These are phyloP conservation scores for Penicillium antarcticum DNA, from an alignment of 495 filamentous ascomycete species.

Conservation along the genomic window DNA sequence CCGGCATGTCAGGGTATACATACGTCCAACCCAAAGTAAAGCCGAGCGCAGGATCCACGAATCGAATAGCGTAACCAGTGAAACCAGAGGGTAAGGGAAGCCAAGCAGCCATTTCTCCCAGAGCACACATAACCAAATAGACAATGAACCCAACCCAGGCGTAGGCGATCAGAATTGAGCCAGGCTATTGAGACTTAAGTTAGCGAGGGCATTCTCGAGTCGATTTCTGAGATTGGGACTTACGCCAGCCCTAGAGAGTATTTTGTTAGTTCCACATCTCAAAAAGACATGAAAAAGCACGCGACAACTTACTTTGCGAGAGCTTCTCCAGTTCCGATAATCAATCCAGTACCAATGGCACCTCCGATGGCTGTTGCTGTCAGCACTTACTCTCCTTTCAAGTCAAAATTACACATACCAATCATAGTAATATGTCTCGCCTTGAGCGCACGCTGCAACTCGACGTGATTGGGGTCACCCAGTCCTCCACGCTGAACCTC, in stretches of 20 bases:
- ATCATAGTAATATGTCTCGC: slow-evolving; percentile 86
- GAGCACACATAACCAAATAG: slow-evolving; percentile 61
- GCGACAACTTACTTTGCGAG: slow-evolving; percentile 47
- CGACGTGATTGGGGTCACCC: slow-evolving; percentile 25
- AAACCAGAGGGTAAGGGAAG: slow-evolving; percentile 59
- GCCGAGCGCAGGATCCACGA: slow-evolving; percentile 63
- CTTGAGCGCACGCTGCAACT: slow-evolving; percentile 67
- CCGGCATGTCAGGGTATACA: slow-evolving; percentile 2
- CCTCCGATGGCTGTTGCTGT: slow-evolving; percentile 67
- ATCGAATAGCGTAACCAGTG: slow-evolving; percentile 59
- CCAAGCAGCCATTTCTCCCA: slow-evolving; percentile 71
- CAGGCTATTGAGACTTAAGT: slow-evolving; percentile 53
- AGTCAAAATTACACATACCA: slow-evolving; percentile 17
- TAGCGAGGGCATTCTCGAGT: slow-evolving; percentile 1
- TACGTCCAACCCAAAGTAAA: slow-evolving; percentile 63
- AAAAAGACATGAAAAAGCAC: background rate
- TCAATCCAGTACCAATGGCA: slow-evolving; percentile 74
- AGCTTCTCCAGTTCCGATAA: slow-evolving; percentile 64
- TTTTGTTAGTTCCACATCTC: background rate
- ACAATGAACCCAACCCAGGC: slow-evolving; percentile 58
- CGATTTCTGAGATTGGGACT: slow-evolving; percentile 7
- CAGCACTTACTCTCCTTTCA: background rate
- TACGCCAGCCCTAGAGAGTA: slow-evolving; percentile 36
- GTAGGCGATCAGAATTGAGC: slow-evolving; percentile 68
- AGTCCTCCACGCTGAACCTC: slow-evolving; percentile 25